These are phyloP conservation scores for Cyberlindnera amylophila DNA, from an alignment of 805 yeast genomes.

Conservation along the genomic window DNA sequence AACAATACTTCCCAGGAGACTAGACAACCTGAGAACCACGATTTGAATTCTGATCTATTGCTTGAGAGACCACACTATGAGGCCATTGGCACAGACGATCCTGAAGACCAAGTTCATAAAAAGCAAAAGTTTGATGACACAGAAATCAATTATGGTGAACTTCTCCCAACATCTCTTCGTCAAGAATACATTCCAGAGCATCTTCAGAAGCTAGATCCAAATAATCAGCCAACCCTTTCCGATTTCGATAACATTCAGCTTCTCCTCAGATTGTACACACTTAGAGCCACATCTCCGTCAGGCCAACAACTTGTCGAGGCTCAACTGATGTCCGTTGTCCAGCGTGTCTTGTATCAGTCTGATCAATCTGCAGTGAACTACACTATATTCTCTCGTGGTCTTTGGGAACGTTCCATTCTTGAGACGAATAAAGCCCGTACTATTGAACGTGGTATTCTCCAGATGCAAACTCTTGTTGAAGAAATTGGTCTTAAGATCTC, in stretches of 20 bases:
- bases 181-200: constrained; percentile 60
- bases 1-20: constrained; percentile 31
- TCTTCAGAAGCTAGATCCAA: constrained; percentile 64
- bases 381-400: constrained; percentile 72
- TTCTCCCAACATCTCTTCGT: constrained; percentile 60
- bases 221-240: constrained; percentile 69
- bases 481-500: constrained; percentile 72
- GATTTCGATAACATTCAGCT: constrained; percentile 74
- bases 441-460: constrained; percentile 89
- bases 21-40: constrained; percentile 51
- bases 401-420: constrained; percentile 85
- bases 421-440: constrained; percentile 82
- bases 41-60: constrained; percentile 70
- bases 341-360: constrained; percentile 58
- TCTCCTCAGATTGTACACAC: constrained; percentile 58
- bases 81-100: constrained; percentile 46
- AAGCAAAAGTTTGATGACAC: constrained; percentile 35
- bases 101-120: constrained; percentile 37
- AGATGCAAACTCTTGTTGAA: constrained; percentile 87
- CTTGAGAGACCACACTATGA: constrained; percentile 74
- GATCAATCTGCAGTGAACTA: constrained; percentile 53
- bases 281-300: constrained; percentile 68
- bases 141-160: constrained; percentile 36
- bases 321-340: constrained; percentile 73
- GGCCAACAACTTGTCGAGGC: constrained; percentile 71